Conservation (phyloP, 2,329 filamentous ascomycete genomes). For the Parascedosporium putredinis region DNA sequence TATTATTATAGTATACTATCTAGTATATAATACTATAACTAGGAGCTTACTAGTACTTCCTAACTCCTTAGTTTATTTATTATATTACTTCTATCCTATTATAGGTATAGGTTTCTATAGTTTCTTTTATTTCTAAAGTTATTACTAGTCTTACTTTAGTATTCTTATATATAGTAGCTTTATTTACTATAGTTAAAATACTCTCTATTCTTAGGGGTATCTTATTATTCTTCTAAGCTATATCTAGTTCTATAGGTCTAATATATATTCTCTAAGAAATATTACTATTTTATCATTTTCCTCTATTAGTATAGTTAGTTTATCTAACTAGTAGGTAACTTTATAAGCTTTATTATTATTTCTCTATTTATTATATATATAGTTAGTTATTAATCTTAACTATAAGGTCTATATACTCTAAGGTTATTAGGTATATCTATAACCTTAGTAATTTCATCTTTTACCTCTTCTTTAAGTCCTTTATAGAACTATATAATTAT, state of each 20-base stretch:
- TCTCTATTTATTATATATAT: not conserved
- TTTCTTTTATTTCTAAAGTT: not conserved
- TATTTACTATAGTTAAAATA: not conserved
- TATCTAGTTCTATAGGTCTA: not conserved
- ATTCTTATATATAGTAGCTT: not conserved
- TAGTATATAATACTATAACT: not conserved
- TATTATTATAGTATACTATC: not conserved
- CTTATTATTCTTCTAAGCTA: not conserved
- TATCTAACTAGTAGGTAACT: too few relatives aligned
- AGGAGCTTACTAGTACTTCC: not conserved
- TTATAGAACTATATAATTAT: conserved; percentile 1
- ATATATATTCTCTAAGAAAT: not conserved
- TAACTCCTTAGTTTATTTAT: not conserved
- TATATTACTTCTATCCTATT: not conserved
- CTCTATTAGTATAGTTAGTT: too few relatives aligned
- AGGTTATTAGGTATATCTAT: not conserved
- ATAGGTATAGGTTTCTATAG: not conserved
- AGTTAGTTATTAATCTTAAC: not conserved
- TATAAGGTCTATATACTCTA: not conserved
- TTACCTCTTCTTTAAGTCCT: conserved; percentile 5
- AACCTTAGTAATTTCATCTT: conserved; percentile 4
- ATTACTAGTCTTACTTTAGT: not conserved
- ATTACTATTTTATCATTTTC: not conserved
- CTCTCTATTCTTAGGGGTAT: not conserved
- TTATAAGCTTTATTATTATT: not conserved